These are phyloP conservation scores for Xylona heveae DNA, from an alignment of 495 filamentous ascomycete genomes.

Conservation along the genomic window DNA sequence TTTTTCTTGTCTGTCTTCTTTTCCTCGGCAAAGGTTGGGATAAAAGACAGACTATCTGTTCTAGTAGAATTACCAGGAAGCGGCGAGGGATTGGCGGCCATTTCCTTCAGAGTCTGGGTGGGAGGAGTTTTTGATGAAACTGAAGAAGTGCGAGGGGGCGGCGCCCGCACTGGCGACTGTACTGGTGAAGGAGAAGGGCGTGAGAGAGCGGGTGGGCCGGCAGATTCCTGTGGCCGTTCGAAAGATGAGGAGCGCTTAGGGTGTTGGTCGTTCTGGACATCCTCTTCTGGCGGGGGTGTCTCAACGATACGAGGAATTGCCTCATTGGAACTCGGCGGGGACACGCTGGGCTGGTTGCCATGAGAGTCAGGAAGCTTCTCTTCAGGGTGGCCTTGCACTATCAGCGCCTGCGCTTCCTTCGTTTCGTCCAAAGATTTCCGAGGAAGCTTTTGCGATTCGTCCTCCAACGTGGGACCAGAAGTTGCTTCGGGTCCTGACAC, in stretches of 20 bases:
- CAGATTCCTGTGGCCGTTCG: conserved; percentile 13
- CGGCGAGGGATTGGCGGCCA: conserved; percentile 37
- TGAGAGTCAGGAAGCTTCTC: too few relatives aligned
- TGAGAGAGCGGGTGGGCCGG: conserved; percentile 6
- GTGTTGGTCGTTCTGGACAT: conserved; percentile 18
- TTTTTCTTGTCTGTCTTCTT: conserved; percentile 38
- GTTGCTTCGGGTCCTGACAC: too few relatives aligned
- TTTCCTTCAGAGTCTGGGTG: conserved; percentile 32
- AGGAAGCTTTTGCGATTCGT: too few relatives aligned
- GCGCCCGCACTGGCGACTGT: not conserved
- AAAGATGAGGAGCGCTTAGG: conserved; percentile 33
- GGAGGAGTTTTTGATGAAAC: too few relatives aligned
- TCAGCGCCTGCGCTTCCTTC: too few relatives aligned
- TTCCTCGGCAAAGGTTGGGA: conserved; percentile 54
- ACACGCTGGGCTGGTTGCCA: too few relatives aligned
- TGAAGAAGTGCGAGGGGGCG: too few relatives aligned
- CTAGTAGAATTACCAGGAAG: conserved; percentile 49
- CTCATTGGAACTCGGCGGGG: too few relatives aligned
- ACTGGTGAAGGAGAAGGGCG: conserved; percentile 5
- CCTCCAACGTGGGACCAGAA: too few relatives aligned
- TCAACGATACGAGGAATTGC: conserved; percentile 30
- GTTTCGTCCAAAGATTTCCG: too few relatives aligned
- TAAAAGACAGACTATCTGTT: conserved; percentile 65
- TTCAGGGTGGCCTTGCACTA: too few relatives aligned
- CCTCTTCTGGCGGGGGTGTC: conserved; percentile 31